phyloP scores from a whole-genome alignment of 2,329 filamentous ascomycete genomes.

The Peltaster fructicola region DNA sequence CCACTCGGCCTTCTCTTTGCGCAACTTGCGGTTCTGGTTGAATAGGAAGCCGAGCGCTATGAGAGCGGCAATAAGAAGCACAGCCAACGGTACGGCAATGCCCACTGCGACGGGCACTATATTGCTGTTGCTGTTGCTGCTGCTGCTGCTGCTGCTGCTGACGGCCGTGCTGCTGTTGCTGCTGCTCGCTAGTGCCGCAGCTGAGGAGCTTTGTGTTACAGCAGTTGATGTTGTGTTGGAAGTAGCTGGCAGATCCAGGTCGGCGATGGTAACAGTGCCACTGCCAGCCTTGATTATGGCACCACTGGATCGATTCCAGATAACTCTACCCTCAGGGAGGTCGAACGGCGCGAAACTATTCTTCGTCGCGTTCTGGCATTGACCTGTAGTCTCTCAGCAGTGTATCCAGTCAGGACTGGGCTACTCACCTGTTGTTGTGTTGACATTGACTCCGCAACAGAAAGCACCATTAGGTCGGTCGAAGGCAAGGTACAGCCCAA shows the following conservation, averaged over 20 bases:
- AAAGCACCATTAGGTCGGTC: constrained; percentile 6
- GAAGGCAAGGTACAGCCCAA: constrained; percentile 6
- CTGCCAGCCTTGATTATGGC: no score
- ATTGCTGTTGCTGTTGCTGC: constrained; percentile 3
- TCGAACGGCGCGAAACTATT: constrained; percentile 4
- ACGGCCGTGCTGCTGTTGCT: no score
- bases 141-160: constrained; percentile 1
- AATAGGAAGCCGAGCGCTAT: constrained; percentile 5
- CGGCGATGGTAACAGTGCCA: no score
- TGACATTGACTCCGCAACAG: constrained; percentile 6
- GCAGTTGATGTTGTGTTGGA: constrained; percentile 1
- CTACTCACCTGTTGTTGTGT: no score
- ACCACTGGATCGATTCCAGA: constrained; percentile 6
- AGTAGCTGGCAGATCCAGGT: constrained; percentile 5
- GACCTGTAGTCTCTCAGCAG: constrained; percentile 3
- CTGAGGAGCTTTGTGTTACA: no score
- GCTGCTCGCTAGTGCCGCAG: no score
- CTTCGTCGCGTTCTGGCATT: constrained; percentile 3
- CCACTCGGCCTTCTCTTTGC: no score
- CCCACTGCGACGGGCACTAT: constrained; percentile 4
- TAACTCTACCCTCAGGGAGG: constrained; percentile 4
- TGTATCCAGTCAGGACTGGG: no score
- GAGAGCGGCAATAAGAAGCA: constrained; percentile 6
- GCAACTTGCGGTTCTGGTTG: no score
- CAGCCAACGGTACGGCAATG: constrained; percentile 5